phyloP scores from a whole-genome alignment of 495 filamentous ascomycete genomes.

The Penicillium alfredii region DNA sequence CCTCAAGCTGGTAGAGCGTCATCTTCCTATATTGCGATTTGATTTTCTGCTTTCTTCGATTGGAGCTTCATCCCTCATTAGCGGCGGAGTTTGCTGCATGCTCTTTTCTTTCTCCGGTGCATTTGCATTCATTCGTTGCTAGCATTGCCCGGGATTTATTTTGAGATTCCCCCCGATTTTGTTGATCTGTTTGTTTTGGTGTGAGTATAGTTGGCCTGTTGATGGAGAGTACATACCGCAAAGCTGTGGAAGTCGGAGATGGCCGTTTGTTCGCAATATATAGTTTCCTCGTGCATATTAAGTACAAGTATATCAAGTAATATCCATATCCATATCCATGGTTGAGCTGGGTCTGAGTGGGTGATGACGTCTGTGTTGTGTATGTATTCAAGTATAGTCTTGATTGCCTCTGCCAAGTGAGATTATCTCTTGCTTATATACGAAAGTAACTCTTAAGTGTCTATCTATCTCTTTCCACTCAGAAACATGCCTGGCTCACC shows the following conservation, averaged over 20 bases:
- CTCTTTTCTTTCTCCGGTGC: constrained; percentile 15
- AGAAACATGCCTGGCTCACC: too few relatives aligned
- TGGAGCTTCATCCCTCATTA: constrained; percentile 15
- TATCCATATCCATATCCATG: too few relatives aligned
- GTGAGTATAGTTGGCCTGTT: not conserved
- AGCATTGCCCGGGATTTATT: too few relatives aligned
- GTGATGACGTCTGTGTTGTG: too few relatives aligned
- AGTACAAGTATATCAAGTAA: not conserved
- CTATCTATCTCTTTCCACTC: too few relatives aligned
- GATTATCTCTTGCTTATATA: too few relatives aligned
- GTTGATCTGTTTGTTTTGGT: not conserved
- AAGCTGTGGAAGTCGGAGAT: not conserved
- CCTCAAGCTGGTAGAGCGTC: constrained; percentile 1
- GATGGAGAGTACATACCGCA: not conserved
- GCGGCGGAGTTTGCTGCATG: constrained; percentile 31
- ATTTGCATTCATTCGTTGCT: constrained; percentile 22
- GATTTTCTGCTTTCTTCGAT: constrained; percentile 2
- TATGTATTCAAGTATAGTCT: too few relatives aligned
- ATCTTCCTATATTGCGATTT: constrained; percentile 5
- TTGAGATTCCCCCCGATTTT: not conserved
- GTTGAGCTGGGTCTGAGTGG: too few relatives aligned
- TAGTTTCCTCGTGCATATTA: not conserved
- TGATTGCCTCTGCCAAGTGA: too few relatives aligned
- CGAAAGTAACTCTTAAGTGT: too few relatives aligned
- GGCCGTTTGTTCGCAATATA: too few relatives aligned